These are phyloP conservation scores for Cordyceps javanica DNA, from an alignment of 2,329 filamentous ascomycete genomes.

Conservation along the genomic window DNA sequence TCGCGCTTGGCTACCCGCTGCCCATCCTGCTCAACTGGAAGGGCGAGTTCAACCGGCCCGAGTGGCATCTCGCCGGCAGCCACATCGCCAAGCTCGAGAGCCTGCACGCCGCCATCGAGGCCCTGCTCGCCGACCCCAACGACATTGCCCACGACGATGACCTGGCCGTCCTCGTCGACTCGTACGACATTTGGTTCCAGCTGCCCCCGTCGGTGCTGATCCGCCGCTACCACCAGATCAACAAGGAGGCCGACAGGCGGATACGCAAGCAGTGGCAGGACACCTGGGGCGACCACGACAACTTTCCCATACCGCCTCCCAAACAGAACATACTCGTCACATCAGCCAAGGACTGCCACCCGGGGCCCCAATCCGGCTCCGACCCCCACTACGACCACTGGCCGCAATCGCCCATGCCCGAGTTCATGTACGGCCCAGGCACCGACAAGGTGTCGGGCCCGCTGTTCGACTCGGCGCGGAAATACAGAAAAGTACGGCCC, in stretches of 20 bases:
- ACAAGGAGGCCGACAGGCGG: constrained; percentile 27
- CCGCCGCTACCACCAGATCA: constrained; percentile 29
- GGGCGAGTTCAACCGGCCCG: constrained; percentile 30
- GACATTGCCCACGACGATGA: constrained; percentile 23
- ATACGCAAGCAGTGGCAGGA: constrained; percentile 20
- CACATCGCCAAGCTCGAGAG: constrained; percentile 34
- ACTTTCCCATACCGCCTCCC: constrained; percentile 26
- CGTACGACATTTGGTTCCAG: constrained; percentile 35
- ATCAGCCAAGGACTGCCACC: constrained; percentile 30
- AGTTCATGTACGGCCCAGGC: constrained; percentile 27
- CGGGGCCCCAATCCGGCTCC: constrained; percentile 27
- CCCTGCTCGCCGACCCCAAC: constrained; percentile 19
- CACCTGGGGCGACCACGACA: background rate
- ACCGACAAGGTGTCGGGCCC: constrained; percentile 25
- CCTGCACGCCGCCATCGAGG: constrained; percentile 25
- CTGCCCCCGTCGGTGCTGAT: constrained; percentile 32
- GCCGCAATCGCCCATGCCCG: constrained; percentile 29
- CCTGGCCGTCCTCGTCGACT: constrained; percentile 31
- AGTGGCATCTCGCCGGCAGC: constrained; percentile 32
- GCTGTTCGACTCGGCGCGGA: constrained; percentile 26
- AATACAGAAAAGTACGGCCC: constrained; percentile 27
- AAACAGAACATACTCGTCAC: constrained; percentile 28
- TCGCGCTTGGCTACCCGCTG: constrained; percentile 32
- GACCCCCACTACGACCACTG: constrained; percentile 31
- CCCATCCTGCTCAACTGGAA: constrained; percentile 33